Conservation (phyloP, 1,284 basidiomycete species). For the Malassezia sympodialis region DNA sequence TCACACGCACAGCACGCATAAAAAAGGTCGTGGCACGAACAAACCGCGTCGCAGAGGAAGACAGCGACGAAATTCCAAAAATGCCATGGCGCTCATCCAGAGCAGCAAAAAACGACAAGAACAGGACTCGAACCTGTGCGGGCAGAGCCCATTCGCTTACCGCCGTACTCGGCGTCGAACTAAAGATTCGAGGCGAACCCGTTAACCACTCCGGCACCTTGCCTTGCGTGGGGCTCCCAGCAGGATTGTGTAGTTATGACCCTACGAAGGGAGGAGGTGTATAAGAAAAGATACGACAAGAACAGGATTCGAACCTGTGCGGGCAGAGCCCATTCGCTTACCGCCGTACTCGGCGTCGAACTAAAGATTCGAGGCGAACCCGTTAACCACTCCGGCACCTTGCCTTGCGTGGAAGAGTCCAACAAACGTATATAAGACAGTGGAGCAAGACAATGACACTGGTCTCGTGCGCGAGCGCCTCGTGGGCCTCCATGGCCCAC, state of each 20-base stretch:
- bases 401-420: not conserved
- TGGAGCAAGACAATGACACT: not conserved
- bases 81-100: not conserved
- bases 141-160: slow-evolving; percentile 21
- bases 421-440: not conserved
- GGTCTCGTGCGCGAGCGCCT: not conserved
- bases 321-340: slow-evolving; percentile 20
- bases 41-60: not conserved
- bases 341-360: slow-evolving; percentile 13
- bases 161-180: slow-evolving; percentile 16
- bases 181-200: slow-evolving; percentile 18
- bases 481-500: not conserved
- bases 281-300: slow-evolving; percentile 2
- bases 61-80: not conserved
- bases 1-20: slow-evolving; percentile 5
- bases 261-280: not conserved
- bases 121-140: slow-evolving; percentile 22
- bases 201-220: slow-evolving; percentile 22
- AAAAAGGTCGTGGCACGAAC: not conserved
- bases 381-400: slow-evolving; percentile 22
- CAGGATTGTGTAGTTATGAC: not conserved
- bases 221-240: not conserved
- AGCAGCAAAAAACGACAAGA: slow-evolving; percentile 17
- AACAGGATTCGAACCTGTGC: slow-evolving; percentile 23
- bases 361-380: slow-evolving; percentile 17